phyloP scores from a whole-genome alignment of 2,329 filamentous ascomycete genomes.

The Lasiodiplodia sp. region DNA sequence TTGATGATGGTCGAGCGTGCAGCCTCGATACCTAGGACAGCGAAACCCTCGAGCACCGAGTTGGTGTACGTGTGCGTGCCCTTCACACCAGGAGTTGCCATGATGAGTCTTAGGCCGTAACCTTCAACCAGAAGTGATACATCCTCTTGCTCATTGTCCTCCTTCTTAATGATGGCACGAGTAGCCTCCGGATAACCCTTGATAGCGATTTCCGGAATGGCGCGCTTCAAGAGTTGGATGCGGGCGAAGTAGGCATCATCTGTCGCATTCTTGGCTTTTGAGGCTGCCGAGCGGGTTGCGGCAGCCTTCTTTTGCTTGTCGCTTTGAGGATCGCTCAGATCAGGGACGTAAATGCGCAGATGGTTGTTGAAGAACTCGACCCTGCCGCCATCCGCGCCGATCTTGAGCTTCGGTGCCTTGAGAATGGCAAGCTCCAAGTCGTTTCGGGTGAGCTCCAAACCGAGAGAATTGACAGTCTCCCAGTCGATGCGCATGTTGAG shows the following conservation, averaged over 20 bases:
- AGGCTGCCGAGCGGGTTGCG: slow-evolving; percentile 33
- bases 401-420: slow-evolving; percentile 82
- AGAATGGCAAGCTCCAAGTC: slow-evolving; percentile 82
- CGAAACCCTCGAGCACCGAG: slow-evolving; percentile 85
- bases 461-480: slow-evolving; percentile 78
- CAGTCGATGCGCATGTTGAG: slow-evolving; percentile 84
- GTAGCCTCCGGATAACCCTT: slow-evolving; percentile 86
- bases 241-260: slow-evolving; percentile 74
- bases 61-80: slow-evolving; percentile 79
- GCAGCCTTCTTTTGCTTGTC: slow-evolving; percentile 37
- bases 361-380: slow-evolving; percentile 48
- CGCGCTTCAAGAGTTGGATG: slow-evolving; percentile 84
- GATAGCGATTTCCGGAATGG: slow-evolving; percentile 82
- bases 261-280: slow-evolving; percentile 42
- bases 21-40: slow-evolving; percentile 93
- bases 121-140: slow-evolving; percentile 80
- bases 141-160: slow-evolving; percentile 68
- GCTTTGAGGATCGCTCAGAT: slow-evolving; percentile 40
- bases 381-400: slow-evolving; percentile 70
- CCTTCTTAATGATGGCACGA: slow-evolving; percentile 87
- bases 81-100: slow-evolving; percentile 91
- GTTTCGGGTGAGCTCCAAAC: slow-evolving; percentile 76
- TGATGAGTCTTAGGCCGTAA: slow-evolving; percentile 86
- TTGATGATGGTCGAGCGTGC: slow-evolving; percentile 86
- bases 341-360: slow-evolving; percentile 76